A percentile compares a stretch with the other conserved stretches of the same genome.
phyloP scores from a whole-genome alignment of 2,329 filamentous ascomycete genomes.

The Colletotrichum australisinense region DNA sequence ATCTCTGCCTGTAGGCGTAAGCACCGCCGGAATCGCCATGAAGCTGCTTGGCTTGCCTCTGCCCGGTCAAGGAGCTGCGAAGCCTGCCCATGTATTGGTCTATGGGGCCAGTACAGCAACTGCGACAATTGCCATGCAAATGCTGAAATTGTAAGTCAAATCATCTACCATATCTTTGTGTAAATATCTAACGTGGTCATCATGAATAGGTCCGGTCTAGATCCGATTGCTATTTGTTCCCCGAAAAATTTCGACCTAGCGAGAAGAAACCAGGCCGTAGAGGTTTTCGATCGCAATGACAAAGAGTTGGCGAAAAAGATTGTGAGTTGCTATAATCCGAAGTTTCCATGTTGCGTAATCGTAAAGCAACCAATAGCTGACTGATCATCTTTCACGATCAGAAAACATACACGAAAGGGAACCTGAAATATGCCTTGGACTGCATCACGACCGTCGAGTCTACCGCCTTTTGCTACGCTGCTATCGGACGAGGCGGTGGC shows the following conservation, averaged over 20 bases:
- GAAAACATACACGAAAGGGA: slow-evolving; percentile 35
- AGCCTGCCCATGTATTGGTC: slow-evolving; percentile 39
- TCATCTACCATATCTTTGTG: no score
- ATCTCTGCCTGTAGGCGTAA: slow-evolving; percentile 53
- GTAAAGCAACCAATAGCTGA: not conserved
- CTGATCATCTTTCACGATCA: not conserved
- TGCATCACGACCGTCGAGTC: slow-evolving; percentile 46
- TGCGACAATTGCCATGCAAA: slow-evolving; percentile 43
- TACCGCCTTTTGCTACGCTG: slow-evolving; percentile 39
- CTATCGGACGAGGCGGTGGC: slow-evolving; percentile 39
- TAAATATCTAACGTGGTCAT: no score
- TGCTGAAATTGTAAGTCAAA: slow-evolving; percentile 45
- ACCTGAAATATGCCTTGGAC: slow-evolving; percentile 49
- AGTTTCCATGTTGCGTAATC: slow-evolving; percentile 10
- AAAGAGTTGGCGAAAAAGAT: not conserved
- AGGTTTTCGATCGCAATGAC: slow-evolving; percentile 59
- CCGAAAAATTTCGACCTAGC: slow-evolving; percentile 45
- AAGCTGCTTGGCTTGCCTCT: slow-evolving; percentile 56
- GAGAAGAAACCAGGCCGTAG: slow-evolving; percentile 44
- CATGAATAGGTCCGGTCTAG: slow-evolving; percentile 27
- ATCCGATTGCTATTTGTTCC: slow-evolving; percentile 50
- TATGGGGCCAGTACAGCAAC: slow-evolving; percentile 44
- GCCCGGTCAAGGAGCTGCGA: slow-evolving; percentile 46
- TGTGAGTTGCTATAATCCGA: slow-evolving; percentile 7
- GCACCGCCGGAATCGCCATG: slow-evolving; percentile 58